phyloP scores from a whole-genome alignment of 2,329 filamentous ascomycete genomes.

The Pyricularia pennisetigena region DNA sequence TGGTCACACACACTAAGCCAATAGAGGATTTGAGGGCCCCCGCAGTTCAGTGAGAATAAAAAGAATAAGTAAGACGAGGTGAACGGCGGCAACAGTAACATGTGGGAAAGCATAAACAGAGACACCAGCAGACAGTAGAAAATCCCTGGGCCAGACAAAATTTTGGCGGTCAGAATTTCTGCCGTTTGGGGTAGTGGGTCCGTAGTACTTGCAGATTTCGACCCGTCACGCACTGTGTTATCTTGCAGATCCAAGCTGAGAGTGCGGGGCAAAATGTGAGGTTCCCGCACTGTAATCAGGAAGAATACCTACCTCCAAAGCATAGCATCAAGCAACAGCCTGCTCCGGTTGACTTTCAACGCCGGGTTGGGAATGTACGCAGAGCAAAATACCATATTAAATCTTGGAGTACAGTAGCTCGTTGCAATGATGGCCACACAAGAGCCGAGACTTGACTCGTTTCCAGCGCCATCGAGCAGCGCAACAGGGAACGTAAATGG shows the following conservation, averaged over 20 bases:
- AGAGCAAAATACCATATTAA: background rate
- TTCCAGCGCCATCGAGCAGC: slow-evolving; percentile 55
- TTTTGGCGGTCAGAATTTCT: slow-evolving; percentile 1
- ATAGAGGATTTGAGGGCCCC: background rate
- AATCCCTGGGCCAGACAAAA: background rate
- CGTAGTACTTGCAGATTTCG: background rate
- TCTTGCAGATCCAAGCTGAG: background rate
- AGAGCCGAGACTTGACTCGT: slow-evolving; percentile 38
- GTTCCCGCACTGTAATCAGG: background rate
- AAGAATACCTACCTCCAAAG: background rate
- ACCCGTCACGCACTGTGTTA: background rate
- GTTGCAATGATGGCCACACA: background rate
- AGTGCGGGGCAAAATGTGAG: background rate
- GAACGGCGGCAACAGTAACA: background rate
- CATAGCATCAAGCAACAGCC: background rate
- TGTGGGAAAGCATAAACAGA: background rate
- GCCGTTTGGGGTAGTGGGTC: background rate
- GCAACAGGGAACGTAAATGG: slow-evolving; percentile 55
- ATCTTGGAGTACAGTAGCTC: background rate
- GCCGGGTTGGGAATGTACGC: background rate
- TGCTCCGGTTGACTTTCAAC: no score
- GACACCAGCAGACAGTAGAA: background rate
- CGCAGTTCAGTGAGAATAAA: background rate
- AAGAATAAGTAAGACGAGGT: background rate
- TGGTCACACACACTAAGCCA: background rate